Percentiles rank a stretch among this genome's conserved stretches.
Evolutionary conservation across 2,329 filamentous ascomycete species (phyloP).

Genomic region (Dothideomycetes sp.): DNA sequence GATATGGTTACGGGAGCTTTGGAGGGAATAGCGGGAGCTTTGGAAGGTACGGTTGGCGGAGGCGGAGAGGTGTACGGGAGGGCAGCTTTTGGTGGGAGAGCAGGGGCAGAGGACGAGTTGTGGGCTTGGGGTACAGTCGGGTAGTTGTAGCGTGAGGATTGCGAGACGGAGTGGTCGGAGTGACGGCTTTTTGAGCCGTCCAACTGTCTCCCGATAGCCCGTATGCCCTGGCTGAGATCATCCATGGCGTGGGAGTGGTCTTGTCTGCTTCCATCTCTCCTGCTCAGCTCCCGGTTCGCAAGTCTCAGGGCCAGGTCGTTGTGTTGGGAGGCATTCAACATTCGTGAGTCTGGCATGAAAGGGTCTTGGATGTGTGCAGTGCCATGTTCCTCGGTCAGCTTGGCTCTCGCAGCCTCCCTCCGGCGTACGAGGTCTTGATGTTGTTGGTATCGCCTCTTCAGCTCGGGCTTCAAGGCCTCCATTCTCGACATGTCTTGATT

Average conservation of each 20-base stretch:
- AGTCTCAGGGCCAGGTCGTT: conserved; percentile 66
- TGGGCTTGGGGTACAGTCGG: conserved; percentile 28
- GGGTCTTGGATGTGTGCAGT: background rate
- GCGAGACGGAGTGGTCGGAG: background rate
- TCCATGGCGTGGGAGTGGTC: conserved; percentile 10
- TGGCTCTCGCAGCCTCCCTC: conserved; percentile 18
- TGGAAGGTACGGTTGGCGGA: conserved; percentile 18
- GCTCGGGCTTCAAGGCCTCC: conserved; percentile 67
- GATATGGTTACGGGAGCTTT: conserved; percentile 1
- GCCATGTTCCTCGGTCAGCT: conserved; percentile 9
- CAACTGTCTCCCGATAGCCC: conserved; percentile 3
- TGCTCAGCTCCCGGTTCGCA: conserved; percentile 59
- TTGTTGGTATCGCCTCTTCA: conserved; percentile 58
- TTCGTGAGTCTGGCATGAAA: conserved; percentile 8
- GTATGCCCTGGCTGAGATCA: conserved; percentile 7
- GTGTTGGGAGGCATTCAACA: conserved; percentile 58
- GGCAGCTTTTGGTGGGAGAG: conserved; percentile 11
- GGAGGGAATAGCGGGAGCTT: conserved; percentile 12
- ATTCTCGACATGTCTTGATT: conserved; percentile 56
- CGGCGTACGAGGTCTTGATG: conserved; percentile 47
- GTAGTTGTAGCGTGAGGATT: conserved; percentile 27
- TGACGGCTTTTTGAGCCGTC: background rate
- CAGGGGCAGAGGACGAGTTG: conserved; percentile 5
- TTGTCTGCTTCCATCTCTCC: conserved; percentile 50
- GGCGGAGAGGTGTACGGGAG: conserved; percentile 15